A percentile compares a stretch with the other conserved stretches of the same genome.
phyloP scores from a whole-genome alignment of 2,329 filamentous ascomycete genomes.

The Exophiala dermatitidis region DNA sequence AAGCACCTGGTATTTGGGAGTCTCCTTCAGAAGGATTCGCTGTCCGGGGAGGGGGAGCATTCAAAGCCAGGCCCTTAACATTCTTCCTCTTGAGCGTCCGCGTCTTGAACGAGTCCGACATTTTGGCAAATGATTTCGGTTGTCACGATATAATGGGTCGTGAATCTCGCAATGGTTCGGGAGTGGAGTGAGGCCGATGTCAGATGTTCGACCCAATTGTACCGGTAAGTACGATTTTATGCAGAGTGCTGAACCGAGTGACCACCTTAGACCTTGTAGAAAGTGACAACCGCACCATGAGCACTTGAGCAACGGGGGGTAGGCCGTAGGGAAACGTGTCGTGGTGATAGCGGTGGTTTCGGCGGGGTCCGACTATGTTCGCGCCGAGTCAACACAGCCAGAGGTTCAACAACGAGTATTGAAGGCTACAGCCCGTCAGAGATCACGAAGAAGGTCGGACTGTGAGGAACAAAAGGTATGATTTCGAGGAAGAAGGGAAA shows the following conservation, averaged over 20 bases:
- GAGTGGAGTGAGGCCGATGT: slow-evolving; percentile 1
- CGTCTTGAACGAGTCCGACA: slow-evolving; percentile 57
- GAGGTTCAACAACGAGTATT: not conserved
- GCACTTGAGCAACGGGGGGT: not conserved
- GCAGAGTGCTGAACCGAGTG: slow-evolving; percentile 7
- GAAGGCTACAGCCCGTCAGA: not conserved
- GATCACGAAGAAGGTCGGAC: not conserved
- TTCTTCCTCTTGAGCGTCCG: slow-evolving; percentile 98
- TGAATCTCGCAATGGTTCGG: not conserved
- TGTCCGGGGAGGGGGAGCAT: slow-evolving; percentile 58
- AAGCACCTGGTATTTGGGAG: slow-evolving; percentile 52
- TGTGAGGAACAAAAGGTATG: not conserved
- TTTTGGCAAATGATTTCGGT: slow-evolving; percentile 28
- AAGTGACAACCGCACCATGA: slow-evolving; percentile 13
- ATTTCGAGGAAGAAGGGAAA: slow-evolving; percentile 2
- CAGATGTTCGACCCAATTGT: slow-evolving; percentile 3
- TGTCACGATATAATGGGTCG: not conserved
- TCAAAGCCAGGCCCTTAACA: slow-evolving; percentile 88
- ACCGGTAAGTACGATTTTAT: slow-evolving; percentile 4
- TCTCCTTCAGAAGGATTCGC: slow-evolving; percentile 67
- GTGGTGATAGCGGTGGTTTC: not conserved
- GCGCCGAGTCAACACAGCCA: not conserved
- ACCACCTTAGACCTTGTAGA: slow-evolving; percentile 16
- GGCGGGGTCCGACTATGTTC: not conserved
- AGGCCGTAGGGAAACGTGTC: not conserved